Evolutionary conservation across 768 basidiomycete species (phyloP), one percentile per base, ranked within the genome.

Genomic region (Pulveroboletus sp.): DNA sequence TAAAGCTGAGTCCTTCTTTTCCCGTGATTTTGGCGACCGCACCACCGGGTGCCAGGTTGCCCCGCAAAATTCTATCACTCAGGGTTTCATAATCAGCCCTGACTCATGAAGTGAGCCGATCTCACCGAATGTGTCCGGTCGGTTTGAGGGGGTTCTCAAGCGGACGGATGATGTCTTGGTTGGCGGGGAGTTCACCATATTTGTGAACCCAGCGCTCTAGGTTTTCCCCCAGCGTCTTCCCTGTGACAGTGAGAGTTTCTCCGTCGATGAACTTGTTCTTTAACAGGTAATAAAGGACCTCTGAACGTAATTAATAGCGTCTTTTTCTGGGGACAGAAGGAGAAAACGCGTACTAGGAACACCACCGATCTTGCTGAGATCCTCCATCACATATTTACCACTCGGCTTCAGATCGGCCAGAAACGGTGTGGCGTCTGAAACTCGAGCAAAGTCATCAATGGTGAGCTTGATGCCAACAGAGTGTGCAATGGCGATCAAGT

Each of bases 301-400:
- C 93, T 94, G 65, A 45, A 31, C 5, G 26, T 13, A 14, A 20
- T 19, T 47, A 38, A 38, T 16, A 20, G 45, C 35, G 2, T 11
- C 39, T 34, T 40, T n/a, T n/a, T 31, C 37, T 20, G 30, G 35
- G 43, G 27, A 16, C 30, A 48, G 34, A 41, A 42, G 19, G 31
- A 12, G 20, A 40, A 7, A 9, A 20, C 9, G 75, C 87, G 54
- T 70, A 95, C 93, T 89, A 5, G 96, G 95, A 58, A 94, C 93
- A 49, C 95, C 96, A 47, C 96, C 96, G 50, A 98, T 85, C 68
- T 88, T 90, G 78, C 90, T 83, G 9, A 99, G 83, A 63, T 98
- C 90, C 70, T 94, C 93, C 93, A 98, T 96, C 59, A 98, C 91
- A 76, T 97, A 98, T 71, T 93, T 93, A 31, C 96, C 96, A 55